Evolutionary conservation across 2,329 filamentous ascomycete genomes (phyloP).

Genomic region (Pseudohalonectria lignicola): DNA sequence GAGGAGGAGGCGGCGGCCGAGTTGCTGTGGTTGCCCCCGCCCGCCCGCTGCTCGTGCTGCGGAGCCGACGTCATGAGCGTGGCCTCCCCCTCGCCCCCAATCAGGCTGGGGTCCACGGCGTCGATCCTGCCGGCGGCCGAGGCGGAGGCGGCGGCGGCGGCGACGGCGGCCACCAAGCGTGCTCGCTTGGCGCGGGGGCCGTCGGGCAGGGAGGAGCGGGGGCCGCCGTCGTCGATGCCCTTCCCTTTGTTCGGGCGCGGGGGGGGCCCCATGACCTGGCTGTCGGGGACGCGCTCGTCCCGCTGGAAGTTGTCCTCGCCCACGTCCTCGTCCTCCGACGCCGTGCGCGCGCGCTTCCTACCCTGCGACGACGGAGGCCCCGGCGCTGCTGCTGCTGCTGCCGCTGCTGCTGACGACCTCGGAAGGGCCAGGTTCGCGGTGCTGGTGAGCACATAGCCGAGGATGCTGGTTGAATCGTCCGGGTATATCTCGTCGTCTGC

Average conservation of each 20-base stretch:
- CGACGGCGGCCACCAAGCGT: not conserved
- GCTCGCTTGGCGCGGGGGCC: conserved; percentile 1
- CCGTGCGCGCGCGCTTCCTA: not conserved
- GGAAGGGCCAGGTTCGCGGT: too few relatives aligned
- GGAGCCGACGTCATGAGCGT: not conserved
- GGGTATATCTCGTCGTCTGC: too few relatives aligned
- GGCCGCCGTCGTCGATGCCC: too few relatives aligned
- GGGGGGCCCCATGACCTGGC: conserved; percentile 6
- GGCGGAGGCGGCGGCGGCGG: conserved; percentile 1
- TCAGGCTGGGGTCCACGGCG: not conserved
- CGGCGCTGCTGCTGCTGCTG: too few relatives aligned
- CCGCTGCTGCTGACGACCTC: too few relatives aligned
- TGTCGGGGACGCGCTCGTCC: conserved; percentile 8
- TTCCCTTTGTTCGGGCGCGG: conserved; percentile 6
- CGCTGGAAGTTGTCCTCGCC: conserved; percentile 11
- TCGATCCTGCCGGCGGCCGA: not conserved
- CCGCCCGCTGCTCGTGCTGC: not conserved
- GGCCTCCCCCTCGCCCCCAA: not conserved
- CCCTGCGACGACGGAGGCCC: too few relatives aligned
- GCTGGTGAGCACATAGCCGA: too few relatives aligned
- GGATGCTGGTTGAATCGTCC: too few relatives aligned
- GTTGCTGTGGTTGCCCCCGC: too few relatives aligned
- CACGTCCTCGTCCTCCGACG: conserved; percentile 3
- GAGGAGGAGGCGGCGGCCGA: too few relatives aligned
- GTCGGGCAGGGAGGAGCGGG: too few relatives aligned